Conservation (phyloP, 495 filamentous ascomycete species). For the Staphylotrichum tortipilum region DNA sequence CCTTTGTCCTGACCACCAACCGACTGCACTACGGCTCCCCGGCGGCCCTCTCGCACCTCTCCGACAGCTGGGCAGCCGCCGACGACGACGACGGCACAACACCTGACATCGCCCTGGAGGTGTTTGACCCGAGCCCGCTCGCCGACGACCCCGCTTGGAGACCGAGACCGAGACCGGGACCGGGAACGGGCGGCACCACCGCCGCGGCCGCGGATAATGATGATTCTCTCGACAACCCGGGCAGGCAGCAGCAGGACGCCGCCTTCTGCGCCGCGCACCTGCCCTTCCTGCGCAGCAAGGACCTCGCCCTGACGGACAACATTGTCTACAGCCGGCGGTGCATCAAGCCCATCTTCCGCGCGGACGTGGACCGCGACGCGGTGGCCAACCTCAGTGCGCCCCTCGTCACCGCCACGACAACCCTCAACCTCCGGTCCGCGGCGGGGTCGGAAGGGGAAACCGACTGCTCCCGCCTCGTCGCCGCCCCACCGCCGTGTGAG, state of each 20-base stretch:
- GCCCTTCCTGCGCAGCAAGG: slow-evolving; percentile 16
- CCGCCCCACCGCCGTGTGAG: slow-evolving; percentile 18
- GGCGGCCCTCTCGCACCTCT: not conserved
- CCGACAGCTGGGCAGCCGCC: not conserved
- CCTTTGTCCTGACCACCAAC: slow-evolving; percentile 13
- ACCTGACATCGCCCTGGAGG: too few relatives aligned
- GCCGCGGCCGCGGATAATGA: not conserved
- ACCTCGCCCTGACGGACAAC: slow-evolving; percentile 27
- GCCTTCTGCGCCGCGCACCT: slow-evolving; percentile 10
- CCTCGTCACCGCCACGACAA: slow-evolving; percentile 21
- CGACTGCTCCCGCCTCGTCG: slow-evolving; percentile 15
- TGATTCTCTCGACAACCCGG: not conserved
- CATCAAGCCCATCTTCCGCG: slow-evolving; percentile 23
- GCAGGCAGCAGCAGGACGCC: not conserved
- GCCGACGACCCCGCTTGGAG: too few relatives aligned
- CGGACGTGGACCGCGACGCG: slow-evolving; percentile 19
- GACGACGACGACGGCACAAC: too few relatives aligned
- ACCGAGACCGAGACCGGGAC: too few relatives aligned
- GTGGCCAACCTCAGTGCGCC: slow-evolving; percentile 26
- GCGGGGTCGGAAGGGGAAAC: too few relatives aligned
- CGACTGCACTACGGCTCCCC: slow-evolving; percentile 13
- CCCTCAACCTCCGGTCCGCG: too few relatives aligned
- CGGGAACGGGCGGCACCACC: too few relatives aligned
- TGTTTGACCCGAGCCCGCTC: too few relatives aligned
- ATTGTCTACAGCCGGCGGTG: slow-evolving; percentile 33